These are phyloP conservation scores for Xylaria intraflava DNA, from an alignment of 495 filamentous ascomycete genomes.

Conservation along the genomic window DNA sequence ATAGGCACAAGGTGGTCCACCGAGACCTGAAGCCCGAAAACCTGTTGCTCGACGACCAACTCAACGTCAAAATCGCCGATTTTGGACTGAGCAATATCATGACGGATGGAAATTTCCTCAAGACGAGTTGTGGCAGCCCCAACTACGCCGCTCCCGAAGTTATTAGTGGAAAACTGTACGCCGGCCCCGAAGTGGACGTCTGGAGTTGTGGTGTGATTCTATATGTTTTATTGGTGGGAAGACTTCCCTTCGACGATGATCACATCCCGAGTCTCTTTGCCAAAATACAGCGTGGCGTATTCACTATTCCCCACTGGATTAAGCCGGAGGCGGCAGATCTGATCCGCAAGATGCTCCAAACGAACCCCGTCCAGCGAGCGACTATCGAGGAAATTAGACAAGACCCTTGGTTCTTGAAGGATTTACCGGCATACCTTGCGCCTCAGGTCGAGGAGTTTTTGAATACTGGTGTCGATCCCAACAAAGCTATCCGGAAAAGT, in stretches of 20 bases:
- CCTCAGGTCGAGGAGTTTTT: conserved; percentile 90
- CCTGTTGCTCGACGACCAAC: conserved; percentile 80
- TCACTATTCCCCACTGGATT: conserved; percentile 81
- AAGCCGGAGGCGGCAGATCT: conserved; percentile 75
- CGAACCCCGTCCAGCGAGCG: conserved; percentile 88
- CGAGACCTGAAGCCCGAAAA: conserved; percentile 98
- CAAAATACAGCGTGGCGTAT: conserved; percentile 60
- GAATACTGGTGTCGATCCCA: conserved; percentile 85
- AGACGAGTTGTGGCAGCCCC: conserved; percentile 95
- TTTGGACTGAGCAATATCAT: conserved; percentile 99
- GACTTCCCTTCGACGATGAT: conserved; percentile 95
- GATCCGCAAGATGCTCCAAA: conserved; percentile 89
- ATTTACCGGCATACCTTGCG: conserved; percentile 76
- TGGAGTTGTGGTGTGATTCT: conserved; percentile 99
- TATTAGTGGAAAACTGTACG: conserved; percentile 95
- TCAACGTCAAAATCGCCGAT: conserved; percentile 98
- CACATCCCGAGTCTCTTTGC: conserved; percentile 54
- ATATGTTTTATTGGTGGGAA: conserved; percentile 86
- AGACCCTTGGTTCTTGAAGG: conserved; percentile 90
- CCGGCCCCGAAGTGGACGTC: conserved; percentile 95
- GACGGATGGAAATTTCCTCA: conserved; percentile 98
- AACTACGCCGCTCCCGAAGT: conserved; percentile 98
- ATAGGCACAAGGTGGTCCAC: conserved; percentile 97
- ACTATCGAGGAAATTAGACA: conserved; percentile 88
- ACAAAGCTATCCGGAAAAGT: conserved; percentile 76